Evolutionary conservation across 805 yeast species (phyloP).

Genomic region (Osmozyma mogii): DNA sequence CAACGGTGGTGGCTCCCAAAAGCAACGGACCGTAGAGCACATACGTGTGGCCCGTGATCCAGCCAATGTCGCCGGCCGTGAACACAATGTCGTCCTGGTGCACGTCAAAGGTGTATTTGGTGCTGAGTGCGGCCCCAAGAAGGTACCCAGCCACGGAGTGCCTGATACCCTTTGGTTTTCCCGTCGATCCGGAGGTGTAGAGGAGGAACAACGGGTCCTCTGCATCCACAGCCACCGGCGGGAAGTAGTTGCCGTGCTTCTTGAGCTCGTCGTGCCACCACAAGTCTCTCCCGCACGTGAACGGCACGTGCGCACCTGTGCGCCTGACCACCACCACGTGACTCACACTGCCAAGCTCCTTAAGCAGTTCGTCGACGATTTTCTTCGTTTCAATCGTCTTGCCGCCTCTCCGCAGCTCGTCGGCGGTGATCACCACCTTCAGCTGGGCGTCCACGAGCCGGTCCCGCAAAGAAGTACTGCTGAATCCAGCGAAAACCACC

Average conservation of each 20-base stretch:
- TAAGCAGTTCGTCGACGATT: constrained; percentile 74
- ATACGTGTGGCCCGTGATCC: constrained; percentile 87
- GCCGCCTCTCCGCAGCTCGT: constrained; percentile 80
- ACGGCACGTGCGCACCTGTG: constrained; percentile 51
- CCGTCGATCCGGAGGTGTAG: constrained; percentile 84
- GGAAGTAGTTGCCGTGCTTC: constrained; percentile 59
- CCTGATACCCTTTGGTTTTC: constrained; percentile 81
- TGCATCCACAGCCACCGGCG: constrained; percentile 70
- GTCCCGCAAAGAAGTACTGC: constrained; percentile 63
- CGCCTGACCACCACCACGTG: constrained; percentile 68
- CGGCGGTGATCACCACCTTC: constrained; percentile 67
- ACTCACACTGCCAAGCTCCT: constrained; percentile 55
- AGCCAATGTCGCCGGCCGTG: constrained; percentile 88
- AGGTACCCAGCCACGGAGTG: constrained; percentile 78
- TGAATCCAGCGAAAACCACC: constrained; percentile 80
- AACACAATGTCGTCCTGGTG: constrained; percentile 68
- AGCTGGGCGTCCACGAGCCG: constrained; percentile 68
- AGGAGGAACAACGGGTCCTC: constrained; percentile 77
- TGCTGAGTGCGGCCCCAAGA: constrained; percentile 64
- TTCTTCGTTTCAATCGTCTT: constrained; percentile 73
- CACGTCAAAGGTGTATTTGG: constrained; percentile 69
- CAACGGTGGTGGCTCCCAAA: constrained; percentile 70
- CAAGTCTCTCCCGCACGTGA: constrained; percentile 52
- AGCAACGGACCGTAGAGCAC: constrained; percentile 75
- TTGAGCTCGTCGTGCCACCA: constrained; percentile 70